Base-by-base conservation (phyloP, 2,329 filamentous ascomycete genomes). In the Pyricularia pennisetigena region DNA sequence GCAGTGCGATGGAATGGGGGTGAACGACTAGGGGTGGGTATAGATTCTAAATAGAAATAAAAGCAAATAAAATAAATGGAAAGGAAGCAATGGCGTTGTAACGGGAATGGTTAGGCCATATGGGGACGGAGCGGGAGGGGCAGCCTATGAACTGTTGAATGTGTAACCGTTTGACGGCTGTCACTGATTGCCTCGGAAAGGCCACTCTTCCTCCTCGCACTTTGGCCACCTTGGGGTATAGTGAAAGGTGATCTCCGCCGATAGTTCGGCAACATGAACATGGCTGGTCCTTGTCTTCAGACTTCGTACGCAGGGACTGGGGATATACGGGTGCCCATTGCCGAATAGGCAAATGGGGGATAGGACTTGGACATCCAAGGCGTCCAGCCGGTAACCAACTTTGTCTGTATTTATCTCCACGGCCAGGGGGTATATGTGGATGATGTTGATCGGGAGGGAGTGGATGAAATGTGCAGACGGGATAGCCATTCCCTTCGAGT, bases 381-480 rank as follows among this genome's bases (percentile, higher is more conserved):
- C 20, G 20, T 54, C 41, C 41, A n/a, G 20, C 32, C 41, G 41
- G 41, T 54, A 54, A 9, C 41, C 5, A 54, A 9, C 41, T n/a
- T 54, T 54, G 16, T n/a, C 10, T 16, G 9, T 14, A 62, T 28
- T 66, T 10, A 20, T 26, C n/a, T 30, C 29, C 41, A 66, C 65
- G 65, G 65, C 65, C 26, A n/a, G 35, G 65, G 65, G n/a, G 65
- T 66, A 57, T 24, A 26, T 66, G 64, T 49, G 64, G 35, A 41
- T 65, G 64, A 23, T 66, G 64, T 16, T 28, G 64, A 49, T 26
- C 29, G 23, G 32, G n/a, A n/a, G 28, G 32, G 32, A 54, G 35
- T 49, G 35, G 64, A 49, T 41, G 35, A 54, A 28, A 61, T 28
- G 24, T 20, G 24, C 23, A 29, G 59, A 29, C 59, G 28, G 57